Base-by-base conservation (phyloP, 495 filamentous ascomycete genomes). In the Sabuloglossum arenarium region DNA sequence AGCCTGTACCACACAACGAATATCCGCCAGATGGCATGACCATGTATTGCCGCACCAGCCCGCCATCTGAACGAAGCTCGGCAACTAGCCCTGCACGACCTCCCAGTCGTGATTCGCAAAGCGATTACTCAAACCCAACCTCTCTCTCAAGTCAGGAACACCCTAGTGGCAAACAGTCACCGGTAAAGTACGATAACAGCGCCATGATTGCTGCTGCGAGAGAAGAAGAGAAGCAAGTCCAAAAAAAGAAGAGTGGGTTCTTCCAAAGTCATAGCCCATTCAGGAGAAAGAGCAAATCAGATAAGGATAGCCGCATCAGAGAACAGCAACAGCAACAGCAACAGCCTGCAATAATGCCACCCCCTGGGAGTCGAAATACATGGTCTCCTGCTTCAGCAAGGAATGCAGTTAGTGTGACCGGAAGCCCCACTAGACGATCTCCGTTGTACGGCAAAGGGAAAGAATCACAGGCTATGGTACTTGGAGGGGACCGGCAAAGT, bases 11-110 rank as follows among this genome's bases (percentile, higher is more conserved):
- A 32, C 88, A 96, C 64, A 94, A 97, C 61, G 85, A 88, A 21
- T 95, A 94, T 64, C 91, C 90, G 4, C 79, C 85, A 62, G 91
- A 99, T 66, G 93, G 91, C 31, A 97, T 97, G 93, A 97, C 91
- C 1, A 94, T 97, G 85, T 85, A 95, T 60, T 97, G 93, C 68
- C 80, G 91, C 57, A 81, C 85, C 25, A 87, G 82, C 0, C 81
- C 86, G 47, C 83, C 84, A 45, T 94, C 88, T 23, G 89, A 93
- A 45, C 79, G 82, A 53, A 90, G 85, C 67, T 86, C 84, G 31
- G 81, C 77, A 58, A 74, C 84, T 29, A 84, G 82, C 59, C 78
- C 74, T 61, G 81, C 72, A 31, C 76, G 90, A 46, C 88, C 89
- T 53, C 82, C 84, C 25, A 95, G 90, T 64, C 82, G 87, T 59